phyloP scores from a whole-genome alignment of 1,139 yeast genomes.

The Saccharomyces pastorianus region DNA sequence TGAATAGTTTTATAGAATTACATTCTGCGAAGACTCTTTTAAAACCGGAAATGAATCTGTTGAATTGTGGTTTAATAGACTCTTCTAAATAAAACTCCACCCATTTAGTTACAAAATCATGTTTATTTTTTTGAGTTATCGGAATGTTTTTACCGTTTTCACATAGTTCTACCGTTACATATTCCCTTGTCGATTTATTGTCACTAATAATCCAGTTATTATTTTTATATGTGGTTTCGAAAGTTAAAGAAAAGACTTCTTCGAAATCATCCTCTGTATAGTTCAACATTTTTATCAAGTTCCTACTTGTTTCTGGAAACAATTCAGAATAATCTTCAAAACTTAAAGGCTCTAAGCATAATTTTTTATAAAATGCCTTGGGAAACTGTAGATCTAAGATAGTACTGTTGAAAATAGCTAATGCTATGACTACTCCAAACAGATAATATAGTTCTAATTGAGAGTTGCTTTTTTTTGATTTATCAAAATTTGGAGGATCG shows the following conservation, averaged over 20 bases:
- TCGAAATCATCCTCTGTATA: slow-evolving; percentile 42
- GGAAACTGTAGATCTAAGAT: slow-evolving; percentile 78
- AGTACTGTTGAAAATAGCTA: slow-evolving; percentile 85
- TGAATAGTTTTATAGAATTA: slow-evolving; percentile 66
- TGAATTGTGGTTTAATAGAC: slow-evolving; percentile 46
- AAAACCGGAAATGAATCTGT: slow-evolving; percentile 62
- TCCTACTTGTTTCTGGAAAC: slow-evolving; percentile 58
- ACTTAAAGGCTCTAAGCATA: slow-evolving; percentile 49
- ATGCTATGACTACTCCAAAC: slow-evolving; percentile 78
- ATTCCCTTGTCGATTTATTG: slow-evolving; percentile 11
- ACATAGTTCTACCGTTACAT: slow-evolving; percentile 43
- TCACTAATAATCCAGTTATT: slow-evolving; percentile 30
- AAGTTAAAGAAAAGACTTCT: slow-evolving; percentile 40
- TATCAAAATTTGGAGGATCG: slow-evolving; percentile 34
- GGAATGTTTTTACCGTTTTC: slow-evolving; percentile 44
- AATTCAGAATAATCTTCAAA: slow-evolving; percentile 59
- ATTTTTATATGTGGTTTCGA: slow-evolving; percentile 40
- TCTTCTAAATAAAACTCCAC: slow-evolving; percentile 51
- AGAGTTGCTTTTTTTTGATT: slow-evolving; percentile 16
- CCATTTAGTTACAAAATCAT: slow-evolving; percentile 54
- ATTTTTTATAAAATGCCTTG: slow-evolving; percentile 61
- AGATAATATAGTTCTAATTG: slow-evolving; percentile 47
- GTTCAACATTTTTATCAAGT: slow-evolving; percentile 47
- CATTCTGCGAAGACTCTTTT: slow-evolving; percentile 63
- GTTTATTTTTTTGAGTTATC: slow-evolving; percentile 52